Evolutionary conservation across 345 rosid species (phyloP), one percentile per base, ranked within the genome.

Genomic region (Hibiscus tridactylites): DNA sequence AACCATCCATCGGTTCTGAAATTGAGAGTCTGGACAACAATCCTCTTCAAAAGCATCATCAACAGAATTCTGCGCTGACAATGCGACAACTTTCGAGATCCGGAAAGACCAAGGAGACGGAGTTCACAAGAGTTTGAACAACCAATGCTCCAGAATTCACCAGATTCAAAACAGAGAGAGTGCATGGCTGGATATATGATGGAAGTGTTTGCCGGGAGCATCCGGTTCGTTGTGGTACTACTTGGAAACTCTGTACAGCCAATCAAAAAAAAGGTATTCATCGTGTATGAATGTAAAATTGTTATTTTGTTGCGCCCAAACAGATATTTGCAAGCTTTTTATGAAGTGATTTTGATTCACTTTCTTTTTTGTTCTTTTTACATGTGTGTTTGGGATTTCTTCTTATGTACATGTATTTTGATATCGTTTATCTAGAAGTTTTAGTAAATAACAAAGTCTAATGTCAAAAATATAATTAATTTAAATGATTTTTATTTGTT

Each of bases 1-100:
- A 84, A 77, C 96, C 98, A 72, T 83, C 96, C 7, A 78, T 73
- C 47, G 76, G 87, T 74, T 57, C 87, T n/a, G 88, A 81, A 15
- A 56, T 72, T 0, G 83, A 79, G 62, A 37, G 60, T 46, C 77
- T 66, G 65, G 81, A 73, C 7, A 87, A 81, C 65, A 84, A 71
- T 76, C 54, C 63, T 17, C 52, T 71, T 73, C 80, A 44, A 68
- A 83, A 74, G 61, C 79, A 49, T 64, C 76, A 15, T 54, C 74
- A 54, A 42, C 82, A 70, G 54, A 73, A 37, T 44, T 65, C 66
- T 9, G 71, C 33, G 13, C 53, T 17, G 7, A 66, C 57, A 33
- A 62, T 16, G 71, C 71, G 15, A 61, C 80, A 67, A 66, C 44
- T 44, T 10, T 13, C 75, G 9, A 19, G 72, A 74, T 44, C 50